Evolutionary conservation across 768 basidiomycete genomes (phyloP), one percentile per base, ranked within the genome.

Genomic region (Auricularia cornea): DNA sequence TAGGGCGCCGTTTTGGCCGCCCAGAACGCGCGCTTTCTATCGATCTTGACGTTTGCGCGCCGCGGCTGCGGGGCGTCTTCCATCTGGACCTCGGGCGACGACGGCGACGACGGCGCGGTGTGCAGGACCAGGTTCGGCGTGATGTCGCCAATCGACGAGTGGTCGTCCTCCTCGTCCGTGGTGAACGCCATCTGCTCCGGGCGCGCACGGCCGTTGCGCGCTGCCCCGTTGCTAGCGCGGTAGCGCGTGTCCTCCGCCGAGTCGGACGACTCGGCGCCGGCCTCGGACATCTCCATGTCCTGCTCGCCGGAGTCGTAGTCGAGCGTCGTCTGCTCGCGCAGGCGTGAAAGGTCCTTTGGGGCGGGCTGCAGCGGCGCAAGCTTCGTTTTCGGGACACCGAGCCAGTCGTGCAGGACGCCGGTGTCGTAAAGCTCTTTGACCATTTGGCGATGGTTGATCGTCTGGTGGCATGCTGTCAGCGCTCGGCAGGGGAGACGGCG

Each of bases 341-440:
- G 54, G 4, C 20, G 6, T 10, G 54, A 5, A 20, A 57, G 11
- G 20, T 57, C 28, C 12, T 16, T 26, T 28, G 23, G 23, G 26
- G 54, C 26, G 8, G 23, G 14, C 11, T 6, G 26, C 30, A 26
- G 4, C 30, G 54, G 20, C 54, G 30, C 11, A 57, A 26, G 26
- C 44, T 62, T 61, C 10, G 74, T 74, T 60, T 72, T 68, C 26
- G 66, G 60, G 30, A 86, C 73, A 3, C 81, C 83, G 14, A 90
- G 74, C 60, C 86, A 74, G 28, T 79, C 75, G 65, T 93, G 91
- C 60, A 93, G 71, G 1, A 76, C 71, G 61, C 80, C 73, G 61
- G 78, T 78, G 66, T 87, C 75, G 69, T 89, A 88, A 16, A 92
- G 76, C 64, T 91, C 88, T 69, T 84, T 80, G 2, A 91, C 82